Evolutionary conservation across 2,329 filamentous ascomycete genomes (phyloP).

Genomic region (Blastomyces gilchristii): DNA sequence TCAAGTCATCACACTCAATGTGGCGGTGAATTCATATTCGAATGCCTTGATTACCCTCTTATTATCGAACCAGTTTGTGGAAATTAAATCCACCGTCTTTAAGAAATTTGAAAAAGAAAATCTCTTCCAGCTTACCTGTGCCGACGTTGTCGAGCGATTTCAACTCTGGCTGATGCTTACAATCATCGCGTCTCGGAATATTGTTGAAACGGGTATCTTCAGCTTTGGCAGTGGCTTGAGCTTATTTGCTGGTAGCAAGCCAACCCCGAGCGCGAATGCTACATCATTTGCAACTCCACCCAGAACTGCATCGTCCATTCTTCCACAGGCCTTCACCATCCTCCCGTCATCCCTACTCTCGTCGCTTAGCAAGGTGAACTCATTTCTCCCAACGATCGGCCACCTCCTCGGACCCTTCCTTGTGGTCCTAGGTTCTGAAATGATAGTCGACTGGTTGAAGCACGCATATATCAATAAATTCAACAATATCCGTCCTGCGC

Average conservation of each 20-base stretch:
- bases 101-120: slow-evolving; percentile 99
- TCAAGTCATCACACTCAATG: slow-evolving; percentile 94
- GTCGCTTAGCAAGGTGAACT: slow-evolving; percentile 35
- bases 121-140: slow-evolving; percentile 89
- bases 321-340: slow-evolving; percentile 84
- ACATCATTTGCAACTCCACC: slow-evolving; percentile 50
- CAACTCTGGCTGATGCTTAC: slow-evolving; percentile 95
- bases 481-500: slow-evolving; percentile 85
- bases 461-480: slow-evolving; percentile 98
- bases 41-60: slow-evolving; percentile 87
- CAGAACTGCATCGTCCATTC: slow-evolving; percentile 52
- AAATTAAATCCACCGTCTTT: slow-evolving; percentile 97
- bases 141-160: slow-evolving; percentile 92
- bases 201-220: slow-evolving; percentile 86
- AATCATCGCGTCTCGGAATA: slow-evolving; percentile 91
- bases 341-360: slow-evolving; percentile 47
- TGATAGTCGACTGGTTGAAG: slow-evolving; percentile 93
- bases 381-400: slow-evolving; percentile 42
- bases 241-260: slow-evolving; percentile 20
- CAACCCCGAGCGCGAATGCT: slow-evolving; percentile 32
- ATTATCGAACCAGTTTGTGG: slow-evolving; percentile 95
- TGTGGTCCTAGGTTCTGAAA: slow-evolving; percentile 89
- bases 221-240: slow-evolving; percentile 41
- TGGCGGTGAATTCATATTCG: slow-evolving; percentile 96
- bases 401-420: slow-evolving; percentile 89